Evolutionary conservation across 768 basidiomycete genomes (phyloP).

Genomic region (Cyclocybe aegerita): DNA sequence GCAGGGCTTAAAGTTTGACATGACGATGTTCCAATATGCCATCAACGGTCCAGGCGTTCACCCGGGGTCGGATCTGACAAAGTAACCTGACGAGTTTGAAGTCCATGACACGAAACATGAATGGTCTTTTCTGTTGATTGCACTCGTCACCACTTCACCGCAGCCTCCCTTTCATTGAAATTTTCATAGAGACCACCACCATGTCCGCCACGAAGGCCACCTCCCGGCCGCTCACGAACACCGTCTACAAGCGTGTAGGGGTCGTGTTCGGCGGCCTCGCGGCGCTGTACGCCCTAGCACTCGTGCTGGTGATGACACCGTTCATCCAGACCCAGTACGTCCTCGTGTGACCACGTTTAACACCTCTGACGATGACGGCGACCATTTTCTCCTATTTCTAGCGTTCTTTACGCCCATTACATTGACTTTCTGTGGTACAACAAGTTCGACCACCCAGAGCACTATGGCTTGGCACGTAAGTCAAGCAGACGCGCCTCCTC

Average conservation of each 20-base stretch:
- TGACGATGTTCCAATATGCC: not conserved
- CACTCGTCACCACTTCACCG: not conserved
- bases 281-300: constrained; percentile 17
- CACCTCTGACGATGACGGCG: constrained; percentile 1
- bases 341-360: not conserved
- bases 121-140: not conserved
- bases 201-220: constrained; percentile 12
- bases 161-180: constrained; percentile 5
- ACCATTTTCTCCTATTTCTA: constrained; percentile 8
- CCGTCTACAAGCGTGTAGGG: constrained; percentile 9
- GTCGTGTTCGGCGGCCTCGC: constrained; percentile 12
- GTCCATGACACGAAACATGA: not conserved
- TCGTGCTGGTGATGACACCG: constrained; percentile 35
- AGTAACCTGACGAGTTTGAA: not conserved
- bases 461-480: constrained; percentile 40
- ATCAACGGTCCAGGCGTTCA: not conserved
- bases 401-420: constrained; percentile 38
- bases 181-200: constrained; percentile 12
- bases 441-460: constrained; percentile 38
- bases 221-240: not conserved
- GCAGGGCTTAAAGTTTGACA: too few relatives aligned
- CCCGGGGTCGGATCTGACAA: not conserved
- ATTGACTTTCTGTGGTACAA: constrained; percentile 33
- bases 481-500: constrained; percentile 11
- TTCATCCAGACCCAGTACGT: constrained; percentile 38